Conservation (phyloP, 108 stramenopile genomes). For the Pseudonitzschia pungens region DNA sequence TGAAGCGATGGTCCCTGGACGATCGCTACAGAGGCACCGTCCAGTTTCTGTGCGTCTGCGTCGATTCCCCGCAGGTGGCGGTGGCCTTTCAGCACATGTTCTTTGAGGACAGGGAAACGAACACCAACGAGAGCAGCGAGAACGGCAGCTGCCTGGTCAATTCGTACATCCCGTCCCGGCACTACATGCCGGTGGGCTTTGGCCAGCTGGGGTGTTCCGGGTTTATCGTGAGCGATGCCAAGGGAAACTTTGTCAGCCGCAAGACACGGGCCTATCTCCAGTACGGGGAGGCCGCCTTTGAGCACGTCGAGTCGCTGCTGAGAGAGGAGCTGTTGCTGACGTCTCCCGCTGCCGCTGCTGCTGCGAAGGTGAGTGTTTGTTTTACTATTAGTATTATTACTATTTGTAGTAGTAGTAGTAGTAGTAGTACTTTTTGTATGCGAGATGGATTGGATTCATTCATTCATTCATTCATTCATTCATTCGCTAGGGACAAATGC, state of each 20-base stretch:
- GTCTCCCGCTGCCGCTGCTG: neutral
- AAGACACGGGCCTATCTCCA: slow-evolving; percentile 50
- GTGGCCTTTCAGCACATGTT: slow-evolving; percentile 42
- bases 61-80: slow-evolving; percentile 40
- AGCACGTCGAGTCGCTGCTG: slow-evolving; percentile 40
- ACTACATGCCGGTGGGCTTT: slow-evolving; percentile 52
- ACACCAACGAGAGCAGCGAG: neutral
- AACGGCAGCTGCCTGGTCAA: slow-evolving; percentile 28
- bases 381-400: too few species aligned
- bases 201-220: slow-evolving; percentile 61
- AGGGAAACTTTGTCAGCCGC: slow-evolving; percentile 55
- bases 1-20: slow-evolving; percentile 45
- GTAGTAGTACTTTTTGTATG: too few species aligned
- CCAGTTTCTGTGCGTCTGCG: slow-evolving; percentile 51
- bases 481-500: too few species aligned
- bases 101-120: neutral
- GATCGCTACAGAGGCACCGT: slow-evolving; percentile 19
- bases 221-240: slow-evolving; percentile 40
- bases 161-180: slow-evolving; percentile 33
- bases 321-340: neutral
- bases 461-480: too few species aligned
- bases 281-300: slow-evolving; percentile 44
- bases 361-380: too few species aligned
- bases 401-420: too few species aligned
- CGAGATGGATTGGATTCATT: too few species aligned